phyloP scores from a whole-genome alignment of 2,329 filamentous ascomycete genomes.

The Ophiostoma angusticollis region DNA sequence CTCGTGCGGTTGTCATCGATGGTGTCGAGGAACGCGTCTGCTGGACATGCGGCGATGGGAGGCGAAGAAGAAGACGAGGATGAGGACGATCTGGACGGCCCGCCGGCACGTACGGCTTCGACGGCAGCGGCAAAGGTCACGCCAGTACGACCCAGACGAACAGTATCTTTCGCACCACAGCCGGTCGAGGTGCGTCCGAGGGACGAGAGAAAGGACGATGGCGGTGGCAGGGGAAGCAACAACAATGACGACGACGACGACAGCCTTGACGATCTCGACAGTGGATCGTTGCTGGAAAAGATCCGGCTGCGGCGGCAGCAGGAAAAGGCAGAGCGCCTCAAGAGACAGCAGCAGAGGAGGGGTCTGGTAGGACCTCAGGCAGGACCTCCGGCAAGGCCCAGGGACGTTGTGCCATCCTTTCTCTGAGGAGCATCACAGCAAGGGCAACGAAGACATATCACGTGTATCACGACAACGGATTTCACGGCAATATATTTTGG shows the following conservation, averaged over 20 bases:
- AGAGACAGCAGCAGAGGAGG: neutral
- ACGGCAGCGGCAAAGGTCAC: neutral
- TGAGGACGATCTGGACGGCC: slow-evolving; percentile 11
- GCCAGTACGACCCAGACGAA: neutral
- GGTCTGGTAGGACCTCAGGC: no score
- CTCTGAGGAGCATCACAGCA: no score
- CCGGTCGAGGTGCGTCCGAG: neutral
- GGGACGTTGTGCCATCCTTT: no score
- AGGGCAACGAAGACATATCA: no score
- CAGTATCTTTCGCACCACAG: slow-evolving; percentile 1
- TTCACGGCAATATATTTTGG: no score
- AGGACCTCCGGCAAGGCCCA: no score
- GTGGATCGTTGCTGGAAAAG: slow-evolving; percentile 5
- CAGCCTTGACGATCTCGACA: slow-evolving; percentile 3
- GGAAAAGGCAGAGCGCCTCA: slow-evolving; percentile 4
- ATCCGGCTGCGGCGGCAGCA: slow-evolving; percentile 7
- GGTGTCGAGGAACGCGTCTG: no score
- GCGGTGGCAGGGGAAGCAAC: neutral
- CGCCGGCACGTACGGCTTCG: neutral
- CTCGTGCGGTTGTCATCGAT: neutral
- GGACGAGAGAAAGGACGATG: no score
- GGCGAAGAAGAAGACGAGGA: slow-evolving; percentile 4
- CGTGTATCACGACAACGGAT: no score
- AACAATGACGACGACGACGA: slow-evolving; percentile 3
- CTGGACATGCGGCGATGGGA: neutral